phyloP scores from a whole-genome alignment of 2,329 filamentous ascomycete genomes.

The Exophiala viscosa region DNA sequence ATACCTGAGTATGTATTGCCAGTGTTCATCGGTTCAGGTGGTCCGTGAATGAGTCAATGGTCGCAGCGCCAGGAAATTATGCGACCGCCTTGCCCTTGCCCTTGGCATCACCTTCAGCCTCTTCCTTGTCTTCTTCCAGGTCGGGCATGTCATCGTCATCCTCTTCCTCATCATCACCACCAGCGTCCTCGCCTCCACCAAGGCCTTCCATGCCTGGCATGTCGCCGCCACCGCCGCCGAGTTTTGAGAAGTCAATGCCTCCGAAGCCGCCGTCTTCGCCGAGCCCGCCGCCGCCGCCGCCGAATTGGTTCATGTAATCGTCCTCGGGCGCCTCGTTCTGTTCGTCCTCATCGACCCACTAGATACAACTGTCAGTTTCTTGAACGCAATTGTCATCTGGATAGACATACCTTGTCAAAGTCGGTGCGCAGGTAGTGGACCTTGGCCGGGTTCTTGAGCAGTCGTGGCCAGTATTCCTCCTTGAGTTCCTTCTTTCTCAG shows the following conservation, averaged over 20 bases:
- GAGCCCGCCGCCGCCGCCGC: constrained; percentile 56
- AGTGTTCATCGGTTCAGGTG: no score
- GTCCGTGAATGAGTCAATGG: no score
- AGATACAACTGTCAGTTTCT: not conserved
- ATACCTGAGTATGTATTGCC: no score
- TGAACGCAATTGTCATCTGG: not conserved
- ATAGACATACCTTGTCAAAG: constrained; percentile 76
- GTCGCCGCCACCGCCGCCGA: constrained; percentile 59
- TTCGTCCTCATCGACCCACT: constrained; percentile 98
- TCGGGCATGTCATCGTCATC: constrained; percentile 36
- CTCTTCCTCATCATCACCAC: constrained; percentile 55
- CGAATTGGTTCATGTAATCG: constrained; percentile 57
- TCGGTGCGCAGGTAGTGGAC: constrained; percentile 96
- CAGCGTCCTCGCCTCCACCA: constrained; percentile 42
- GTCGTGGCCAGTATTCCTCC: constrained; percentile 90
- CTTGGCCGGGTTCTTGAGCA: constrained; percentile 87
- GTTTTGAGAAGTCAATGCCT: constrained; percentile 87
- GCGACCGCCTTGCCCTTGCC: constrained; percentile 29
- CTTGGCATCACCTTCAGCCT: constrained; percentile 33
- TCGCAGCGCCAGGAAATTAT: not conserved
- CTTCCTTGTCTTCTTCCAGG: constrained; percentile 39
- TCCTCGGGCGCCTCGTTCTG: constrained; percentile 86
- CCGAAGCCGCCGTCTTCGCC: constrained; percentile 48
- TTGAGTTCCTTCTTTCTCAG: constrained; percentile 96
- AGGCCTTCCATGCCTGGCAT: constrained; percentile 38